Conservation (phyloP, 78 protist genomes). For the Chrysochromulina parva region DNA sequence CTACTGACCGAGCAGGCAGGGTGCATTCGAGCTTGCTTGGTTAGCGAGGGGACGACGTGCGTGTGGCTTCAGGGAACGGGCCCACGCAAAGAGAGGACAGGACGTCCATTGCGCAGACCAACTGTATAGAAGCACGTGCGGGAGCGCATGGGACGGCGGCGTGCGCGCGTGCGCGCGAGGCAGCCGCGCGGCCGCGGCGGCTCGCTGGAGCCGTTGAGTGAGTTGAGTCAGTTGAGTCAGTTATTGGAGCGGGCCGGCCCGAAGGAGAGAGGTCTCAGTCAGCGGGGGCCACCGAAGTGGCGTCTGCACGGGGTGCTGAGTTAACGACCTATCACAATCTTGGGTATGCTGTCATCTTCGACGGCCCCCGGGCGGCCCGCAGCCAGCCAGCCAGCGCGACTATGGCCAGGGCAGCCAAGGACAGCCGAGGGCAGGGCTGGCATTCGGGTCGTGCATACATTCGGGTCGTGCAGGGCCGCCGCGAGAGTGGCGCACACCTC, state of each 20-base stretch:
- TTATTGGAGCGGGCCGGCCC: too few species aligned
- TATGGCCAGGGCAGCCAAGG: too few species aligned
- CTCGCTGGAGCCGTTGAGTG: too few species aligned
- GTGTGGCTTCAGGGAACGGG: constrained; percentile 5
- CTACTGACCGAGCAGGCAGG: neutral
- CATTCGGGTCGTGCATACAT: too few species aligned
- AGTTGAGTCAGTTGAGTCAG: too few species aligned
- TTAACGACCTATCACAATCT: neutral
- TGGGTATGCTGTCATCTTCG: neutral
- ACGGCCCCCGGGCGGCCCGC: neutral
- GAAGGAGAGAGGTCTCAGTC: neutral
- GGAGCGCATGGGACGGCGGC: neutral
- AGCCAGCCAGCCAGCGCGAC: neutral
- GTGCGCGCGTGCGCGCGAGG: neutral
- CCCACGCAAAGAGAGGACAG: neutral
- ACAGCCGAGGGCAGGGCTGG: too few species aligned
- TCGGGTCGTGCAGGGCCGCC: neutral
- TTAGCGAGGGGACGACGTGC: neutral
- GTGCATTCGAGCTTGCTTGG: neutral
- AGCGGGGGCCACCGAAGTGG: constrained; percentile 18
- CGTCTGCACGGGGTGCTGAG: neutral
- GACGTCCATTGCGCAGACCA: neutral
- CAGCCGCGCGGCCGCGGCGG: too few species aligned
- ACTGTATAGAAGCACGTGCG: neutral
- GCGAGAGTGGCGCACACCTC: neutral